Percentiles rank a stretch among this genome's conserved stretches.
These are phyloP conservation scores for Phytopythium vexans DNA, from an alignment of 352 stramenopile genomes.

Conservation along the genomic window DNA sequence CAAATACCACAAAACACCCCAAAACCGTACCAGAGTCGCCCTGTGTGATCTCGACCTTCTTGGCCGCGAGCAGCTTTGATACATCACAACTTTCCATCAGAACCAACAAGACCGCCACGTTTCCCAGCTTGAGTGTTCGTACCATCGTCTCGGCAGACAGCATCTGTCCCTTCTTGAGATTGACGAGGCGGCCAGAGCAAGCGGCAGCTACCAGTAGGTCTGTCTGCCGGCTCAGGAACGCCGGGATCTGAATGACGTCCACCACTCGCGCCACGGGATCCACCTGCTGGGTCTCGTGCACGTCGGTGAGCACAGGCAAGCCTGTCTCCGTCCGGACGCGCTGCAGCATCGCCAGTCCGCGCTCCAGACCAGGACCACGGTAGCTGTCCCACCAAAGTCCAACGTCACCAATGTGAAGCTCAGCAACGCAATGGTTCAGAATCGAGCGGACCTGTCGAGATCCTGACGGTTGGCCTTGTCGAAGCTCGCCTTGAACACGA, in stretches of 20 bases:
- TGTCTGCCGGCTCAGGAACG: slow-evolving; percentile 88
- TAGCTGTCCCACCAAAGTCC: slow-evolving; percentile 37
- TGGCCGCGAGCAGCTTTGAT: slow-evolving; percentile 62
- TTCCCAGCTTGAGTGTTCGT: background rate
- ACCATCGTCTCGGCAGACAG: slow-evolving; percentile 83
- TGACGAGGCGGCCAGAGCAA: slow-evolving; percentile 69
- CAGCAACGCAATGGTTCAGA: background rate
- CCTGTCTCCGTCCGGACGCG: slow-evolving; percentile 69
- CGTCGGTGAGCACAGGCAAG: slow-evolving; percentile 78
- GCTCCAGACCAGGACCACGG: slow-evolving; percentile 65
- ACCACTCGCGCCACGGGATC: slow-evolving; percentile 54
- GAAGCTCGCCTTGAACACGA: slow-evolving; percentile 89
- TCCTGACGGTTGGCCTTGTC: slow-evolving; percentile 89
- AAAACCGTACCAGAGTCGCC: slow-evolving; percentile 30
- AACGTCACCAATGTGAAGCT: background rate
- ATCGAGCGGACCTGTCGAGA: slow-evolving; percentile 32
- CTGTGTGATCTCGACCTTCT: slow-evolving; percentile 65
- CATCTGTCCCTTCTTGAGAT: slow-evolving; percentile 90
- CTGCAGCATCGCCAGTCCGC: slow-evolving; percentile 69
- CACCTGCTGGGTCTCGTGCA: slow-evolving; percentile 86
- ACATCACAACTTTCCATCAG: slow-evolving; percentile 4
- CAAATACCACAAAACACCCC: too few relatives aligned
- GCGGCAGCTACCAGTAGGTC: slow-evolving; percentile 82
- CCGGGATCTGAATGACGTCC: slow-evolving; percentile 86
- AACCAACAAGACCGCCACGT: background rate